Base-by-base conservation (phyloP, 805 yeast genomes). In the Candida germanica region DNA sequence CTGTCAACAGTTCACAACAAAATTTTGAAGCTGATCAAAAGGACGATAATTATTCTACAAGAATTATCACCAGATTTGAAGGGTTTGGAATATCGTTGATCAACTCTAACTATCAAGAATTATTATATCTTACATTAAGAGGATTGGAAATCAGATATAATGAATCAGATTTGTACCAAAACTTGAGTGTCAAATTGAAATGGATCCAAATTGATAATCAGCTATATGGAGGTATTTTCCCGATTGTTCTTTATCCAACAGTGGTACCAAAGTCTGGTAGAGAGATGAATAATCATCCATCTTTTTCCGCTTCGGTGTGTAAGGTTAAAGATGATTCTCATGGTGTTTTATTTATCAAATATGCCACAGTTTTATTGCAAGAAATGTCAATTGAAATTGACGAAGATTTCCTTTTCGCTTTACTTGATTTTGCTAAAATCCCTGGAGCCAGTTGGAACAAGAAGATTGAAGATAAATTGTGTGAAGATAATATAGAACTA, bases 131-230 rank as follows among this genome's bases (percentile, higher is more conserved):
- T n/a, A 85, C 89, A 0, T 64, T 86, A 17, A 69, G 87, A 35
- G 97, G 97, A 1, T 54, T 88, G 36, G 96, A 88, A 51, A 41
- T 89, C 13, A 69, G 83, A 29, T 87, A 83, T 58, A 84, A 82
- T 50, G 91, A 87, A 44, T 83, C 96, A 0, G 93, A 87, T 22
- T 59, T 87, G 14, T 87, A 85, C 48, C 95, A 88, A 54, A 86
- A 86, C 12, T 49, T 86, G 29, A 79, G 89, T 44, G 64, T 81
- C 62, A 88, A 87, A 53, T 59, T 89, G 49, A 89, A 91, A 53
- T 94, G 98, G 98, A 66, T 93, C 21, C 99, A 93, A 58, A 71
- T 91, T 31, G 98, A 93, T 56, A 91, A 93, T 51, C 96, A 88
- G 54, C 61, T 91, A 31, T 87, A 80, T 50, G 95, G 96, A 3